Evolutionary conservation across 2,329 filamentous ascomycete genomes (phyloP).

Genomic region (Hypoxylon sp.): DNA sequence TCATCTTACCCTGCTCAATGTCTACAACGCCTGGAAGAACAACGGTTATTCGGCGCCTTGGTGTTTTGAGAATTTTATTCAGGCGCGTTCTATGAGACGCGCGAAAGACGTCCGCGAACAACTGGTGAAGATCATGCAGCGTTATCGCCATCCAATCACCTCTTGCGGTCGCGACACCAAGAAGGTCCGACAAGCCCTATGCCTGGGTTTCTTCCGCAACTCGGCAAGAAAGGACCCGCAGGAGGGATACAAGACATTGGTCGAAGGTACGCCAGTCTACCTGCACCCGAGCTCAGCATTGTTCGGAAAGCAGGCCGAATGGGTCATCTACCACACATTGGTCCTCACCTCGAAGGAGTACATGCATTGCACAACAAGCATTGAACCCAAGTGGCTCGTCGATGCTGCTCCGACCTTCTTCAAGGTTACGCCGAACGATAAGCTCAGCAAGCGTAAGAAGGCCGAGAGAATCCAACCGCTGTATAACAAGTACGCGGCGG

Average conservation of each 20-base stretch:
- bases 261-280: conserved; percentile 94
- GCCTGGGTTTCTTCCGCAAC: conserved; percentile 95
- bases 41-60: conserved; percentile 85
- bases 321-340: conserved; percentile 92
- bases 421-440: conserved; percentile 91
- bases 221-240: conserved; percentile 93
- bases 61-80: conserved; percentile 99
- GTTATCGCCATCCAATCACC: conserved; percentile 84
- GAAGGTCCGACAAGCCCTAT: conserved; percentile 89
- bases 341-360: conserved; percentile 97
- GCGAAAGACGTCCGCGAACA: conserved; percentile 94
- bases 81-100: conserved; percentile 87
- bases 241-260: conserved; percentile 97
- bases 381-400: conserved; percentile 94
- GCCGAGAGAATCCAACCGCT: conserved; percentile 95
- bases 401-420: conserved; percentile 99
- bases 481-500: conserved; percentile 90
- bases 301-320: conserved; percentile 96
- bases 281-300: conserved; percentile 92
- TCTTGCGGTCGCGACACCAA: conserved; percentile 90
- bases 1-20: conserved; percentile 93
- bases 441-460: conserved; percentile 90
- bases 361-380: conserved; percentile 93
- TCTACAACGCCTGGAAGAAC: conserved; percentile 97
- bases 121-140: conserved; percentile 91